These are phyloP conservation scores for Avena eriantha DNA, from an alignment of 176 grass and related monocot species.

Conservation along the genomic window DNA sequence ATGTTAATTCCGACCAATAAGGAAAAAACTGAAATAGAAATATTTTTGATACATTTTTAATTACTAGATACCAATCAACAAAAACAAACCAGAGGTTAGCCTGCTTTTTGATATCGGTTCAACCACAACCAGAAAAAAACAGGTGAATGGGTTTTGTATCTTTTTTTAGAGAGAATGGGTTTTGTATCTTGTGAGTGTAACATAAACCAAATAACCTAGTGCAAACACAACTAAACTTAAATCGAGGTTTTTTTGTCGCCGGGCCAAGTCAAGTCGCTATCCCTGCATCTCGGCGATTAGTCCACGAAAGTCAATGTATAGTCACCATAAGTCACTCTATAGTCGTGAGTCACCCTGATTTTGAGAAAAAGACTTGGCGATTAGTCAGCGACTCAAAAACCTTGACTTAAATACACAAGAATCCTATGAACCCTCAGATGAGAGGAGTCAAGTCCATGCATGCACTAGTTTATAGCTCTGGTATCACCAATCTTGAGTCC, in stretches of 20 bases:
- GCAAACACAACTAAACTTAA: neutral
- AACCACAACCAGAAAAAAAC: neutral
- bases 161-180: neutral
- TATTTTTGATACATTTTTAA: neutral
- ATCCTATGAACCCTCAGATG: neutral
- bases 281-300: too few relatives aligned
- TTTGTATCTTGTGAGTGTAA: neutral
- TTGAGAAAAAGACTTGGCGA: too few relatives aligned
- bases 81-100: neutral
- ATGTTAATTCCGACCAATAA: neutral
- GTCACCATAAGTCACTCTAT: too few relatives aligned
- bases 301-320: too few relatives aligned
- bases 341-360: too few relatives aligned
- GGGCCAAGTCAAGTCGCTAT: too few relatives aligned
- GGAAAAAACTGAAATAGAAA: neutral
- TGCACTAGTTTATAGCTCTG: conserved; percentile 7
- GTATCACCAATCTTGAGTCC: neutral
- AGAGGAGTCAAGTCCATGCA: conserved; percentile 6
- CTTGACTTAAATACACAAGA: neutral
- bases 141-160: neutral
- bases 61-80: neutral
- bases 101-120: neutral
- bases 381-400: too few relatives aligned
- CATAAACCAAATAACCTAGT: conserved; percentile 9
- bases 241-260: too few relatives aligned